Base-by-base conservation (phyloP, 1,139 yeast genomes). In the Diutina pseudorugosa region DNA sequence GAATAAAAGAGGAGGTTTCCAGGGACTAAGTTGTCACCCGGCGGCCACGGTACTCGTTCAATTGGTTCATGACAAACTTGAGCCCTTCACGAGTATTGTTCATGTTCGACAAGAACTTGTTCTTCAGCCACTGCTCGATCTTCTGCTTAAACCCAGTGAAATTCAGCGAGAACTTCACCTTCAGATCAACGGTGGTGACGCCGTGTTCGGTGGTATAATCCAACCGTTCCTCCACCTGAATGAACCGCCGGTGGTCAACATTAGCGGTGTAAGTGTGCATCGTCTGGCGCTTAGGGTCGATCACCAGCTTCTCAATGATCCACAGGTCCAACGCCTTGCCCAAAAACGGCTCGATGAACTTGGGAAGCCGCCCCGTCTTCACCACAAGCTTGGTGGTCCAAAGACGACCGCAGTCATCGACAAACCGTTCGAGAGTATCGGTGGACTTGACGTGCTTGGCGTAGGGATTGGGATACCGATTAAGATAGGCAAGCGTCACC, bases 391-490 rank as follows among this genome's bases (percentile, higher is more conserved):
- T 76, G 9, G 95, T 87, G 42, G 88, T 81, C 59, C 81, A 77
- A 52, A 90, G 73, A 53, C 82, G 72, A 20, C 95, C 95, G 16
- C 79, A 67, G 0, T 65, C 62, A 58, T 85, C 91, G 30, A 85
- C 73, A 57, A 71, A 67, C 50, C 72, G 72, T 48, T 81, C 82
- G 27, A 87, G 66, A 2, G 96, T 87, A 64, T 93, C 98, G 44
- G 83, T 83, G 14, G 95, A 84, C 50, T 84, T 71, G 14, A 93
- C 97, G 69, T 93, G 97, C n/a, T 80, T 71, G 43, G 97, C 85
- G 63, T 77, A 90, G 3, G 98, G 98, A 62, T 89, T 89, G 2
- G 96, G 96, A 62, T 88, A 89, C 60, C 94, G 72, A 67, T 87
- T 87, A 66, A 88, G 82, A 64, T 84, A 85, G 1, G 96, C 95